Percentiles rank a stretch among this genome's conserved stretches.
Evolutionary conservation across 345 rosid species (phyloP).

Genomic region (Citrus hindsii): DNA sequence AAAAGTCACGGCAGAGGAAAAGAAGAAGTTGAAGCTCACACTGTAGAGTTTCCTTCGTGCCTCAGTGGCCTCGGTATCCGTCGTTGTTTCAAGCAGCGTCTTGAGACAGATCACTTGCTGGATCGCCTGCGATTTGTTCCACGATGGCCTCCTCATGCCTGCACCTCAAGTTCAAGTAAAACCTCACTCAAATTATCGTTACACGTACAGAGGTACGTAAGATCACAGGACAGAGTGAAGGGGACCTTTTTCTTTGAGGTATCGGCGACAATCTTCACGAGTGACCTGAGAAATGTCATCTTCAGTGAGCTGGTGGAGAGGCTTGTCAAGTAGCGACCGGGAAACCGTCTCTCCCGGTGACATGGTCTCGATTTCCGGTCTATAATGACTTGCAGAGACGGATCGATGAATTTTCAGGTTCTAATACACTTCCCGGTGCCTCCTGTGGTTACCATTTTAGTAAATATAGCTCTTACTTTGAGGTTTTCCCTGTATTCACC

Average conservation of each 20-base stretch:
- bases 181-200: neutral
- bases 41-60: constrained; percentile 24
- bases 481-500: neutral
- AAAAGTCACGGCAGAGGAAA: neutral
- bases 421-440: neutral
- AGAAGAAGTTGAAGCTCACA: constrained; percentile 14
- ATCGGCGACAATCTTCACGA: constrained; percentile 56
- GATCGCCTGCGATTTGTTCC: constrained; percentile 60
- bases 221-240: neutral
- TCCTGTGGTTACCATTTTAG: constrained; percentile 15
- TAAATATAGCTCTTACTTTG: constrained; percentile 11
- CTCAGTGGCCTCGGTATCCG: constrained; percentile 27
- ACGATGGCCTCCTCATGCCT: constrained; percentile 56
- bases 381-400: neutral
- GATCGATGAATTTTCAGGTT: constrained; percentile 4
- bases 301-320: constrained; percentile 41
- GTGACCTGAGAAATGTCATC: constrained; percentile 54
- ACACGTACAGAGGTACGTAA: neutral
- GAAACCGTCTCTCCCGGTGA: constrained; percentile 26
- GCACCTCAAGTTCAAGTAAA: neutral
- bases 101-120: constrained; percentile 53
- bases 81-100: constrained; percentile 33
- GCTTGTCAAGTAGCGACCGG: constrained; percentile 38
- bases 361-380: constrained; percentile 20
- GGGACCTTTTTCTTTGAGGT: constrained; percentile 42